Base-by-base conservation (phyloP, 306 rosid species). In the Alnus rubra region DNA sequence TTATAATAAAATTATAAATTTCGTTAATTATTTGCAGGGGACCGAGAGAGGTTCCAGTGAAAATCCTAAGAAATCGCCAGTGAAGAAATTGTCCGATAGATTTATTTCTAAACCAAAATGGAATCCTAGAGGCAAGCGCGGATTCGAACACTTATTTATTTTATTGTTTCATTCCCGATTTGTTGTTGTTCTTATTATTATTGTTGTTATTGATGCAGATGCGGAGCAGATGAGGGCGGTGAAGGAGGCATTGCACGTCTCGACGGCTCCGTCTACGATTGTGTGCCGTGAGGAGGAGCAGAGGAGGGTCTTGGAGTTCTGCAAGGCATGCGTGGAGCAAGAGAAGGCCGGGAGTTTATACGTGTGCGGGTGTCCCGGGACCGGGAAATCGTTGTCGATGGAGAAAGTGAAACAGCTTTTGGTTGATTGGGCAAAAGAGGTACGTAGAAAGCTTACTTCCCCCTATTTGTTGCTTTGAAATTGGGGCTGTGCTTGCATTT, bases 291-390 rank as follows among this genome's bases (percentile, higher is more conserved):
- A 95, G 54, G 87, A 80, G 0, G 98, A 95, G 87, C 99, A 90
- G 78, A 83, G 79, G 71, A 85, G 86, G 86, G 89, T 95, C 59
- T 71, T 93, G 33, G 90, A 81, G 76, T 93, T 95, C 85, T 88
- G 96, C 70, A 91, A 95, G 82, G 77, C 84, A 2, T 82, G 91
- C 71, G 47, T 95, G 11, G 92, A 88, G 79, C 90, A 85, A 44
- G 86, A 87, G 74, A 95, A 88, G 81, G 83, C 98, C n/a, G 94
- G 92, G 75, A 90, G 97, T 84, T 75, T 95, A 18, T 95, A 93
- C 51, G 83, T 93, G 0, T 93, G 99, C 31, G 99, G 99, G 28
- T 91, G 97, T 60, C 98, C 99, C 0, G 99, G 99, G 56, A 93
- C 99, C 0, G 98, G 98, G 15, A 95, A 95, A 76, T 88, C 99